Base-by-base conservation (phyloP, 345 rosid species). In the Eucalyptus marginata region DNA sequence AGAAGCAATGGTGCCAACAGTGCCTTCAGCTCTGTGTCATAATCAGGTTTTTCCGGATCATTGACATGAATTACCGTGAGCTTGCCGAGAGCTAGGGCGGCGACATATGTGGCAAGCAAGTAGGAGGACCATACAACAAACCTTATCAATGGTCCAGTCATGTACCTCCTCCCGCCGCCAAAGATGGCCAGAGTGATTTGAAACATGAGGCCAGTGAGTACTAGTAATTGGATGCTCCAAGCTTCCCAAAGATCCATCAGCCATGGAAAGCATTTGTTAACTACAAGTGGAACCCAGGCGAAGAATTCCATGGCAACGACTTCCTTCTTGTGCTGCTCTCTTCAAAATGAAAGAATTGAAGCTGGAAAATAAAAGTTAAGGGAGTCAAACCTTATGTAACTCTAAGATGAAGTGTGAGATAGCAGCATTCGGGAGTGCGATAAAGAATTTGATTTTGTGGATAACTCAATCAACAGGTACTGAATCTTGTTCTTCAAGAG, bases 1-100 rank as follows among this genome's bases (percentile, higher is more conserved):
- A 91, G 87, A 59, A 91, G 88, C 50, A 91, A 36, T 3, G 92
- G 92, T 24, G 92, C 92, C 88, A 88, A 79, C 52, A 89, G 49
- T 15, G 87, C 89, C 86, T 85, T 58, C 43, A 88, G 56, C 87
- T 88, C 87, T 29, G 80, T 59, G 56, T 88, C 87, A 24, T 83
- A 84, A 0, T 88, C n/a, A 1, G 83, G 83, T n/a, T 88, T 62
- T 62, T 68, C 71, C 5, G 86, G 46, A 71, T 71, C 86, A 44
- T 40, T 8, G 49, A 88, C 52, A 49, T 24, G 59, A 83, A 88
- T 50, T 31, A 80, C 90, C 2, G 90, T 90, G 49, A 90, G 90
- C 91, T 90, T 90, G 56, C 91, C 89, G 24, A 90, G 87, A 12
- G 91, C 89, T 31, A 90, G 52, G 25, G 90, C 64, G 5, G 91